Percentiles rank a stretch among this genome's conserved stretches.
Evolutionary conservation across 106 monocot species (phyloP).

Genomic region (Allium fistulosum): DNA sequence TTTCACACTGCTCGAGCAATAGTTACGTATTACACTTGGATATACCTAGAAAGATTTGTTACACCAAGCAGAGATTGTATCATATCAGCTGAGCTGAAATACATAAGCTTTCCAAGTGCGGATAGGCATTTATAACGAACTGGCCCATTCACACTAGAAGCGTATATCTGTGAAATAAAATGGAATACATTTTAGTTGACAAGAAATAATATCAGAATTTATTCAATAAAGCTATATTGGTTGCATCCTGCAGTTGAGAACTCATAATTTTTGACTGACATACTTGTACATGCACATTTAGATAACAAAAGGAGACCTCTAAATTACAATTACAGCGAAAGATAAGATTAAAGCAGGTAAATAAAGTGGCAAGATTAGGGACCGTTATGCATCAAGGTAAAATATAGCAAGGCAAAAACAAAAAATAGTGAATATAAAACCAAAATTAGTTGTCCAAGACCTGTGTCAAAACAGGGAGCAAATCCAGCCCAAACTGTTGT

Average conservation of each 20-base stretch:
- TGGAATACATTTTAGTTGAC: not conserved
- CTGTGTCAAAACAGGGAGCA: slow-evolving; percentile 90
- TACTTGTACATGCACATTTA: no score
- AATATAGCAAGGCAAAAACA: no score
- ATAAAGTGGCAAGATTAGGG: no score
- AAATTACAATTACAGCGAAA: no score
- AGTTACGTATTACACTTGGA: not conserved
- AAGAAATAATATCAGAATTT: not conserved
- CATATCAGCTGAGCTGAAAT: slow-evolving; percentile 88
- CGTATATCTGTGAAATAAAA: slow-evolving; percentile 55
- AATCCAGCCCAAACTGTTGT: slow-evolving; percentile 84
- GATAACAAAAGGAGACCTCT: no score
- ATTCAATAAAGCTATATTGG: no score
- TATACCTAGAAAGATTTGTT: slow-evolving; percentile 91
- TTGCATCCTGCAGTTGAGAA: no score
- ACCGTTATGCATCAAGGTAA: no score
- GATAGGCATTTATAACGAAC: slow-evolving; percentile 90
- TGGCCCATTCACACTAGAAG: slow-evolving; percentile 86
- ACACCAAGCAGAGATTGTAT: slow-evolving; percentile 61
- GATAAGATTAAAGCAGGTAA: no score
- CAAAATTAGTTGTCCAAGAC: slow-evolving; percentile 9
- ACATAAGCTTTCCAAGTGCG: slow-evolving; percentile 88
- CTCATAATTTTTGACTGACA: no score
- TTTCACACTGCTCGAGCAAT: not conserved
- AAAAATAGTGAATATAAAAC: no score